Evolutionary conservation across 2,329 filamentous ascomycete genomes (phyloP).

Genomic region (Fusarium armeniacum): DNA sequence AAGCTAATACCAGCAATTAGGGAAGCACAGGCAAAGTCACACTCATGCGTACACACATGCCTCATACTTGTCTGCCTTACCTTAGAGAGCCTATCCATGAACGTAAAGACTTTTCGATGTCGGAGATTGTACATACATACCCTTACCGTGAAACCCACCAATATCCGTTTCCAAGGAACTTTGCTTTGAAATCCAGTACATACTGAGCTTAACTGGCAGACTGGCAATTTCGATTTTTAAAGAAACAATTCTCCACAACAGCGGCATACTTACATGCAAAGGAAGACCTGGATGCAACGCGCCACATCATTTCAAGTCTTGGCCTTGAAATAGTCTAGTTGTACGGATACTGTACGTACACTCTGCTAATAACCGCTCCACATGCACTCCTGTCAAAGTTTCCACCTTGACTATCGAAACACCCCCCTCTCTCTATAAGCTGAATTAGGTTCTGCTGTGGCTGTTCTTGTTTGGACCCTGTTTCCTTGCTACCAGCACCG

Average conservation of each 20-base stretch:
- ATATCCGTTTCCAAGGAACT: constrained; percentile 21
- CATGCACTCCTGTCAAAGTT: constrained; percentile 18
- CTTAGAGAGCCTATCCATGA: constrained; percentile 3
- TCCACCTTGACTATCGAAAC: constrained; percentile 28
- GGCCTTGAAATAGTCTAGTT: constrained; percentile 37
- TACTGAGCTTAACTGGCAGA: neutral
- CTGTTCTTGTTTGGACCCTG: constrained; percentile 38
- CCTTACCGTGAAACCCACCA: constrained; percentile 17
- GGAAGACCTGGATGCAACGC: constrained; percentile 29
- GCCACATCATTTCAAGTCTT: constrained; percentile 36
- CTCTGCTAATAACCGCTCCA: constrained; percentile 22
- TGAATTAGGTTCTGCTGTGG: constrained; percentile 33
- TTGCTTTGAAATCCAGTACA: constrained; percentile 20
- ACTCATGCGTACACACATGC: neutral
- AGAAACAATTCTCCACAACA: constrained; percentile 30
- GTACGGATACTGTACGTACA: neutral
- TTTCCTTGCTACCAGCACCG: constrained; percentile 38
- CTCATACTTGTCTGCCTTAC: neutral
- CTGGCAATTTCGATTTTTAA: constrained; percentile 4
- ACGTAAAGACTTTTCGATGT: constrained; percentile 23
- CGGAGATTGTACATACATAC: constrained; percentile 33
- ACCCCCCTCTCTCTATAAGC: constrained; percentile 4
- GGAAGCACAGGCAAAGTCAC: neutral
- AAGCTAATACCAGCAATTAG: neutral
- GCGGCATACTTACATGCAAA: constrained; percentile 18